Evolutionary conservation across 2,329 filamentous ascomycete species (phyloP), one percentile per base, ranked within the genome.

Genomic region (Hirsutella rhossiliensis): DNA sequence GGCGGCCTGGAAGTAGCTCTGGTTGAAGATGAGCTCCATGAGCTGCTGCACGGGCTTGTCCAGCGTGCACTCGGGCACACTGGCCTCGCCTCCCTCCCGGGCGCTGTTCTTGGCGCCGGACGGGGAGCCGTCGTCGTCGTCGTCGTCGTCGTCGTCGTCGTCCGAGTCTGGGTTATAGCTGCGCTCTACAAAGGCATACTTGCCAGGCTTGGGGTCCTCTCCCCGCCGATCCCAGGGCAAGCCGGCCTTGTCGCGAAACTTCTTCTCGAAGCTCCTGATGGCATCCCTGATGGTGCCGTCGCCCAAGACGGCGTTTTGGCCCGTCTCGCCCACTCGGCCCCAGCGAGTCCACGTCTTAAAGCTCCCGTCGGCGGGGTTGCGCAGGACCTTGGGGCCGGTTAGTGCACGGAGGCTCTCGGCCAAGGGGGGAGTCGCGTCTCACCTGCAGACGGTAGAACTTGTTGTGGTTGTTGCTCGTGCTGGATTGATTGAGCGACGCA

Each of bases 11-110:
- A 94, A 87, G 57, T 82, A 81, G 19, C 80, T 59, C 45, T 78
- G 72, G 59, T 94, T 89, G 70, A 94, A 94, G 47, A 95, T 94
- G 50, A 94, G 75, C 47, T 80, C 66, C 72, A 94, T 81, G 18
- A 94, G 66, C 9, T 77, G 65, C 56, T 87, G 80, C 3, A 87
- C 69, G 0, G 78, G 68, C 12, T 64, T 59, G 0, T 71, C 62
- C 2, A 90, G 69, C 3, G 71, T 77, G 58, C 76, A 83, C 47
- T 77, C 64, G 0, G 68, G 62, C 0, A 60, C 53, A 13, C 66
- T 56, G 7, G 50, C 45, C 19, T 56, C 53, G 27, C 45, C 50
- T 8, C 43, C 43, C 11, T 45, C 44, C 13, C 54, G 56, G 8
- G 53, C 53, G 19, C 64, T 63, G 5, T 60, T 64, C 1, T 45